These are phyloP conservation scores for Kodamaea kakaduensis DNA, from an alignment of 805 yeast species.

Conservation along the genomic window DNA sequence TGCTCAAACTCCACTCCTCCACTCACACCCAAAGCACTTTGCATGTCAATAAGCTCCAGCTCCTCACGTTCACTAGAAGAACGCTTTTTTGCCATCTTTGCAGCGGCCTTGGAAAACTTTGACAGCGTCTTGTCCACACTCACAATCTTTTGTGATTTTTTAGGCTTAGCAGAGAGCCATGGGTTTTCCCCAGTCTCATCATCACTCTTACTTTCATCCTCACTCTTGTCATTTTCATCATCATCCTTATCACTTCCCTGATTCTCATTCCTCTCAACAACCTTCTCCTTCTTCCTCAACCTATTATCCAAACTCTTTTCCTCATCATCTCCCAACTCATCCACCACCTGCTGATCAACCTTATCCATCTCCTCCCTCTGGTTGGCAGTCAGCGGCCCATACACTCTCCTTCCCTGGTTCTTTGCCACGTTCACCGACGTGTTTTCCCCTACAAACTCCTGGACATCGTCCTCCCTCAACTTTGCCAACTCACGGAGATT, in stretches of 20 bases:
- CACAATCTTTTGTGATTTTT: constrained; percentile 25
- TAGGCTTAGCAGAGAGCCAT: constrained; percentile 29
- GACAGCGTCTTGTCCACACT: constrained; percentile 36
- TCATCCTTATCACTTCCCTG: constrained; percentile 19
- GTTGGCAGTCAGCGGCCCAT: constrained; percentile 59
- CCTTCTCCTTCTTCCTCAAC: constrained; percentile 20
- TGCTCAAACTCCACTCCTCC: constrained; percentile 63
- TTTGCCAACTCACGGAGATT: constrained; percentile 53
- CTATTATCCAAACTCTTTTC: constrained; percentile 43
- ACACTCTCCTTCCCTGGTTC: constrained; percentile 78
- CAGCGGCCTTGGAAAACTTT: constrained; percentile 35
- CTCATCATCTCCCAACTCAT: constrained; percentile 51
- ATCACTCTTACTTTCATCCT: constrained; percentile 14
- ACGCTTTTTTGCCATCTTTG: constrained; percentile 38
- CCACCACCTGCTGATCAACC: constrained; percentile 30
- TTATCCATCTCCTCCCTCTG: constrained; percentile 33
- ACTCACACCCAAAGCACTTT: constrained; percentile 49
- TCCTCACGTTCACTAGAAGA: constrained; percentile 31
- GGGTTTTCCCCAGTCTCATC: constrained; percentile 32
- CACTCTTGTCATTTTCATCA: constrained; percentile 14
- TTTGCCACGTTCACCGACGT: constrained; percentile 46
- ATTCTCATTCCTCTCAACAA: constrained; percentile 13
- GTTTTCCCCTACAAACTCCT: constrained; percentile 32
- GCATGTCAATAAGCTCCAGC: constrained; percentile 41
- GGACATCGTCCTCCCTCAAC: constrained; percentile 42